Percentiles rank a stretch among this genome's conserved stretches.
Evolutionary conservation across 331 rosid genomes (phyloP).

Genomic region (Rosa hybrid): DNA sequence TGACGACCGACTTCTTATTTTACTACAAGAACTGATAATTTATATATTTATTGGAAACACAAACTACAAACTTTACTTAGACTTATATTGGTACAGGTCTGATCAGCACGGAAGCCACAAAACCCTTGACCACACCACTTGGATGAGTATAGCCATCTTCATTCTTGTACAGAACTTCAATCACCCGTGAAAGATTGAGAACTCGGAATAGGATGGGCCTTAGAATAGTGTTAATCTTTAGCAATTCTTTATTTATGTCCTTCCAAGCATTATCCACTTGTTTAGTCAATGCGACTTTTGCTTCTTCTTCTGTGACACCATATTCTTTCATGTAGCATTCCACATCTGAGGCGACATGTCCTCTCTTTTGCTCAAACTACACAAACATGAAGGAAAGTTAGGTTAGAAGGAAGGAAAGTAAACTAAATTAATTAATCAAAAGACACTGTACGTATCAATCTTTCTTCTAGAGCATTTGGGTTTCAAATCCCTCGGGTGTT

Average conservation of each 20-base stretch:
- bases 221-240: too few relatives aligned
- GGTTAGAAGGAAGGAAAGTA: too few relatives aligned
- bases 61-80: too few relatives aligned
- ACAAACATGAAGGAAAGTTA: too few relatives aligned
- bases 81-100: not conserved
- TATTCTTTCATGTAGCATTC: not conserved
- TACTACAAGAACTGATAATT: too few relatives aligned
- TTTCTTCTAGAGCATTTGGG: too few relatives aligned
- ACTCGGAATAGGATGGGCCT: not conserved
- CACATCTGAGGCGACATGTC: not conserved
- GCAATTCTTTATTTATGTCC: not conserved
- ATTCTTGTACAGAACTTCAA: not conserved
- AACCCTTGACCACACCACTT: not conserved
- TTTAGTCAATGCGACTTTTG: not conserved
- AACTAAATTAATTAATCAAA: too few relatives aligned
- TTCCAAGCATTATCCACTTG: not conserved
- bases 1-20: too few relatives aligned
- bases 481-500: too few relatives aligned
- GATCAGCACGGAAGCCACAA: not conserved
- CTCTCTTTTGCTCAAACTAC: slow-evolving; percentile 2
- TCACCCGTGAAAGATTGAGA: not conserved
- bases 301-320: not conserved
- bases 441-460: too few relatives aligned
- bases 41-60: too few relatives aligned
- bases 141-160: not conserved